phyloP scores from a whole-genome alignment of 2,329 filamentous ascomycete genomes.

The Aaosphaeria pasadenensis region DNA sequence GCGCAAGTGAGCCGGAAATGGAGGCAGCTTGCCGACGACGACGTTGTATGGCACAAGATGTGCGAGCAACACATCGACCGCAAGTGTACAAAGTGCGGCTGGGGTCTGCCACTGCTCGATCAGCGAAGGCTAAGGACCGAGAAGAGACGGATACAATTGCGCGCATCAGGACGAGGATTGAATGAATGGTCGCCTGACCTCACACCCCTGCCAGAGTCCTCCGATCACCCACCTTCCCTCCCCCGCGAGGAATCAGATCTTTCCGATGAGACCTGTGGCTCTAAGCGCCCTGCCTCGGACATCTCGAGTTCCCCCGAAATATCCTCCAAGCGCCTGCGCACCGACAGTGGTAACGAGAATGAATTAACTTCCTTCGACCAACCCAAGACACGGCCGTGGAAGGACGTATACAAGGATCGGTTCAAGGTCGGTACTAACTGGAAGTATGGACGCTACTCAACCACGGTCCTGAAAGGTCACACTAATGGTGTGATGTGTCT shows the following conservation, averaged over 20 bases:
- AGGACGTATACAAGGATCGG: constrained; percentile 92
- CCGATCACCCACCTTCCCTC: constrained; percentile 8
- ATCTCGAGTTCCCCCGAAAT: constrained; percentile 19
- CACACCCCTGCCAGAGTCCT: constrained; percentile 45
- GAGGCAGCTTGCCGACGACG: constrained; percentile 89
- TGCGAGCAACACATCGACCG: constrained; percentile 95
- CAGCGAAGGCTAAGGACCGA: constrained; percentile 83
- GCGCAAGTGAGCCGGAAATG: constrained; percentile 89
- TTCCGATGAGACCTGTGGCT: constrained; percentile 13
- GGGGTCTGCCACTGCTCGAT: constrained; percentile 87
- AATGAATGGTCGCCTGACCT: constrained; percentile 53
- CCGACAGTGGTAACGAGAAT: constrained; percentile 22
- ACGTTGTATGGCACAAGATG: constrained; percentile 97
- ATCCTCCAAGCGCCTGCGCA: constrained; percentile 35
- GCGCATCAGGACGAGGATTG: constrained; percentile 58
- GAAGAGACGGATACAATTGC: constrained; percentile 77
- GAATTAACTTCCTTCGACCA: constrained; percentile 51
- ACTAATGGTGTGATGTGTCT: constrained; percentile 81
- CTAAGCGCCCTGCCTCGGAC: constrained; percentile 30
- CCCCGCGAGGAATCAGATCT: constrained; percentile 7
- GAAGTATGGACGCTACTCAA: constrained; percentile 88
- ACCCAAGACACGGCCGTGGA: constrained; percentile 69
- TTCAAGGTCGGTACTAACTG: constrained; percentile 97
- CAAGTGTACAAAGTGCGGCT: constrained; percentile 93
- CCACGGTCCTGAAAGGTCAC: constrained; percentile 81